Conservation (phyloP, 768 basidiomycete species). For the Leccinum ochraceum region DNA sequence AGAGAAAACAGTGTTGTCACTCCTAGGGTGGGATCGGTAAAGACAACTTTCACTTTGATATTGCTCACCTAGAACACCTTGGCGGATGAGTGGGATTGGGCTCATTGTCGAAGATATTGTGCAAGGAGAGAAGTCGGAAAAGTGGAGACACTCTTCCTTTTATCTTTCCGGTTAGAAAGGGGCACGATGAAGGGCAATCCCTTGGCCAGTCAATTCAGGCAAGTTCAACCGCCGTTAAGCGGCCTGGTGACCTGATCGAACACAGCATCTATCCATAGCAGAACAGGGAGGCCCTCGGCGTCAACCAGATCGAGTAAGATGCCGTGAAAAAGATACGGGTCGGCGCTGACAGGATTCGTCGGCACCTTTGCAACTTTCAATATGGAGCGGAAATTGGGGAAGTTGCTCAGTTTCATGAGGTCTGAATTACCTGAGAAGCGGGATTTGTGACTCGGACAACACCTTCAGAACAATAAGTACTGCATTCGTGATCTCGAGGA, state of each 20-base stretch:
- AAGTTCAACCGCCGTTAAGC: background rate
- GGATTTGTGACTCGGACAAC: background rate
- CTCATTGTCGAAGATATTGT: constrained; percentile 13
- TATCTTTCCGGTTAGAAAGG: constrained; percentile 8
- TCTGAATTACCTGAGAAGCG: background rate
- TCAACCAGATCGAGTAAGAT: background rate
- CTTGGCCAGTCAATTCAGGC: background rate
- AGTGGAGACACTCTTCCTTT: background rate
- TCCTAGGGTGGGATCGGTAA: constrained; percentile 16
- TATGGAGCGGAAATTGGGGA: background rate
- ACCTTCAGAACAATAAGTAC: background rate
- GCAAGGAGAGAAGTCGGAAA: background rate
- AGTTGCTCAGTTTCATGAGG: too few relatives aligned
- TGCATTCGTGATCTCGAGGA: background rate
- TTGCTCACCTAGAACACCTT: constrained; percentile 23
- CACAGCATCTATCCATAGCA: background rate
- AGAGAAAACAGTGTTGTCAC: constrained; percentile 26
- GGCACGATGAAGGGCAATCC: background rate
- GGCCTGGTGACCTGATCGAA: background rate
- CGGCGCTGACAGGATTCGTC: background rate
- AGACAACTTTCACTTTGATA: background rate
- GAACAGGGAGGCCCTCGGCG: background rate
- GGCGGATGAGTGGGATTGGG: constrained; percentile 18
- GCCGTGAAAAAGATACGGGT: background rate
- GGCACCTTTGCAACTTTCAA: background rate